Percentiles rank a stretch among this genome's conserved stretches.
phyloP scores from a whole-genome alignment of 1,284 basidiomycete genomes.

The Ustilago lituana region DNA sequence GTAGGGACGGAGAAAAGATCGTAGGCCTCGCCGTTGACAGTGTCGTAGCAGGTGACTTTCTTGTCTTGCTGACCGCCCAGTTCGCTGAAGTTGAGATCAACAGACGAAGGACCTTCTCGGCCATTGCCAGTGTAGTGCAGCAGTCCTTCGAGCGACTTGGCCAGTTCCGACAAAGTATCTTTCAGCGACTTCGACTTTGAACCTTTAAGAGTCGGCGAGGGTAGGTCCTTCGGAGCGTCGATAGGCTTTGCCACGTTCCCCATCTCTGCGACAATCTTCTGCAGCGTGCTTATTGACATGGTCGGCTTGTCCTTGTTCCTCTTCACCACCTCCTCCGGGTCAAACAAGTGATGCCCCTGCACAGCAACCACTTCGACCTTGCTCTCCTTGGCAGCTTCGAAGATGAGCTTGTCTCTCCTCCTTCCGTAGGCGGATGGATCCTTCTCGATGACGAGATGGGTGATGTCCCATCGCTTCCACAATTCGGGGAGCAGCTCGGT shows the following conservation, averaged over 20 bases:
- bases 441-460: slow-evolving; percentile 69
- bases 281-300: slow-evolving; percentile 50
- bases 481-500: slow-evolving; percentile 69
- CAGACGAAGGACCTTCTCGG: slow-evolving; percentile 24
- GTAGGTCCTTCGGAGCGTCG: slow-evolving; percentile 46
- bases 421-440: slow-evolving; percentile 51
- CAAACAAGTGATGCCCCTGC: slow-evolving; percentile 54
- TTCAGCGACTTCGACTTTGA: slow-evolving; percentile 19
- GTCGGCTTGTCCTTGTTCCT: slow-evolving; percentile 52
- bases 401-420: slow-evolving; percentile 36
- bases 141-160: slow-evolving; percentile 42
- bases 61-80: slow-evolving; percentile 54
- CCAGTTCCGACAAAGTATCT: slow-evolving; percentile 37
- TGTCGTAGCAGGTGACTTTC: slow-evolving; percentile 64
- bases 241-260: slow-evolving; percentile 43
- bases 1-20: slow-evolving; percentile 70
- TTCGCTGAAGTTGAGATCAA: slow-evolving; percentile 52
- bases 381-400: slow-evolving; percentile 40
- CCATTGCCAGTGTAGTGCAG: slow-evolving; percentile 52
- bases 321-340: slow-evolving; percentile 50
- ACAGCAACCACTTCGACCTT: slow-evolving; percentile 49
- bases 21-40: slow-evolving; percentile 68
- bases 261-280: slow-evolving; percentile 45
- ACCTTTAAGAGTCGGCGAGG: slow-evolving; percentile 30
- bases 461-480: slow-evolving; percentile 70